Conservation (phyloP, 768 basidiomycete genomes). For the Boletus fagicola region DNA sequence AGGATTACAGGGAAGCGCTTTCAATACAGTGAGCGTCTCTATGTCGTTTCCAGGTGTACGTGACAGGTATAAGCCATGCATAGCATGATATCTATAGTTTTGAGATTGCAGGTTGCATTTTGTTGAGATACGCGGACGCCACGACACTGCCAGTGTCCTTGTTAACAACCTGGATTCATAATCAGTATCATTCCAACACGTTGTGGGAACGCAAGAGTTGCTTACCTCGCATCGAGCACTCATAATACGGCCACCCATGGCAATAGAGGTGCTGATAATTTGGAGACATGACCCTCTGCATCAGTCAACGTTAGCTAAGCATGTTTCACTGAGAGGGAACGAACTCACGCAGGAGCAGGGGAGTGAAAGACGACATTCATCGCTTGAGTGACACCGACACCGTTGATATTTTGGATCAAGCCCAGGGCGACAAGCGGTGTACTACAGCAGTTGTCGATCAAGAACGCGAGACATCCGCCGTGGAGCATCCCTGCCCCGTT, state of each 20-base stretch:
- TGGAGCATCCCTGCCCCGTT: conserved; percentile 77
- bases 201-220: conserved; percentile 2
- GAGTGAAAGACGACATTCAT: conserved; percentile 71
- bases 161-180: conserved; percentile 49
- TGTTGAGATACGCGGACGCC: conserved; percentile 66
- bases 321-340: neutral
- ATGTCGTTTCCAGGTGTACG: conserved; percentile 15
- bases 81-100: conserved; percentile 40
- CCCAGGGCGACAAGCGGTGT: conserved; percentile 69
- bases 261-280: conserved; percentile 62
- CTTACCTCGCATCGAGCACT: conserved; percentile 67
- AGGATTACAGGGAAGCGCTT: conserved; percentile 15
- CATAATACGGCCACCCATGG: conserved; percentile 70
- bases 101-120: conserved; percentile 62
- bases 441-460: conserved; percentile 72
- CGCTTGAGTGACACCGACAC: conserved; percentile 72
- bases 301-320: conserved; percentile 3
- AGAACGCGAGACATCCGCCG: conserved; percentile 71
- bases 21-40: conserved; percentile 25
- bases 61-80: neutral
- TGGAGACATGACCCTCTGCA: conserved; percentile 56
- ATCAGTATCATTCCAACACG: conserved; percentile 2
- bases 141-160: conserved; percentile 56
- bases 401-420: conserved; percentile 56
- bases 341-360: conserved; percentile 58